Conservation (phyloP, 2,329 filamentous ascomycete species). For the Aphanocladium album region DNA sequence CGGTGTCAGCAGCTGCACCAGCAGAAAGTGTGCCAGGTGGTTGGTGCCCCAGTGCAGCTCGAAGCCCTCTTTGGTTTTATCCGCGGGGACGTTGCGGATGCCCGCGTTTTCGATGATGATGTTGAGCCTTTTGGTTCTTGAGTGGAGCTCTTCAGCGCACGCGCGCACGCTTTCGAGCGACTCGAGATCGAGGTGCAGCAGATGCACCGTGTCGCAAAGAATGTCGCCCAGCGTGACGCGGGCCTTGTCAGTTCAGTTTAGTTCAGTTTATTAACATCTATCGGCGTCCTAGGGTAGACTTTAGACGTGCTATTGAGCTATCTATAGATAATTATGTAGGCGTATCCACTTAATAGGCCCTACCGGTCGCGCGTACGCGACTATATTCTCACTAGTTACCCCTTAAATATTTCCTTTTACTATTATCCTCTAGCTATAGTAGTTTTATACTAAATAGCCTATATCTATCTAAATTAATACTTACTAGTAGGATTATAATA, state of each 20-base stretch:
- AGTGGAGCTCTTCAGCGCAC: conserved; percentile 16
- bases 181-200: conserved; percentile 21
- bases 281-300: too few species aligned
- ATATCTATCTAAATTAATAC: too few species aligned
- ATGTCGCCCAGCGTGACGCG: conserved; percentile 12
- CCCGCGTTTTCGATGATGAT: conserved; percentile 21
- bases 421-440: too few species aligned
- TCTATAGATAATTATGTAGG: too few species aligned
- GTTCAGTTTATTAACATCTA: too few species aligned
- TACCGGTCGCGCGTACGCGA: too few species aligned
- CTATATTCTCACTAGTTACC: too few species aligned
- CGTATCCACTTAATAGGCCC: too few species aligned
- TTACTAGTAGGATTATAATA: too few species aligned
- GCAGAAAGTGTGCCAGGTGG: conserved; percentile 49
- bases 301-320: too few species aligned
- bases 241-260: conserved; percentile 13
- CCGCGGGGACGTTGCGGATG: conserved; percentile 15
- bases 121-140: conserved; percentile 16
- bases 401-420: too few species aligned
- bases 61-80: conserved; percentile 18
- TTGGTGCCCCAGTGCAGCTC: conserved; percentile 47
- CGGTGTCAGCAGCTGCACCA: conserved; percentile 44
- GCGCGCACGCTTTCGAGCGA: conserved; percentile 21
- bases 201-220: conserved; percentile 14
- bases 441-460: too few species aligned